A percentile compares a stretch with the other conserved stretches of the same genome.
phyloP scores from a whole-genome alignment of 305 asterid species.

The Plantago rigida region DNA sequence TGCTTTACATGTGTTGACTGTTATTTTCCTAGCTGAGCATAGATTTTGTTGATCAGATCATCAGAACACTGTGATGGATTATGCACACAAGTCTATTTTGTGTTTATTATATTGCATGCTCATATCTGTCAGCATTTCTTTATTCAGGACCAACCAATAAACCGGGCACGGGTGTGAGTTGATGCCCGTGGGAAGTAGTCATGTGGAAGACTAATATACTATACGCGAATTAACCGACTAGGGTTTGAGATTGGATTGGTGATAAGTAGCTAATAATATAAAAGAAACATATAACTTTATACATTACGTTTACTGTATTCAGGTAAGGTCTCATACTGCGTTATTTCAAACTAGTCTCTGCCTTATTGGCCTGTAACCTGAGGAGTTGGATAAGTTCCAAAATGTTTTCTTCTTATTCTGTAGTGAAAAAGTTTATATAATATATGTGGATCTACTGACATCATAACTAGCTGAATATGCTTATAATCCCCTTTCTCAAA shows the following conservation, averaged over 20 bases:
- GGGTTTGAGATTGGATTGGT: background rate
- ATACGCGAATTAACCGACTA: background rate
- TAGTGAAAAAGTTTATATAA: no score
- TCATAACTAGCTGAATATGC: background rate
- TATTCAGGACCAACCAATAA: background rate
- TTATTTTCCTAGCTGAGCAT: background rate
- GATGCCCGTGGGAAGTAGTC: background rate
- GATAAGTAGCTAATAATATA: no score
- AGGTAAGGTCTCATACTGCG: no score
- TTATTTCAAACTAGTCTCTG: no score
- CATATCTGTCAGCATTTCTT: constrained; percentile 2
- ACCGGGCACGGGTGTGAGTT: background rate
- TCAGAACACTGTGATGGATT: constrained; percentile 7
- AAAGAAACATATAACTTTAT: no score
- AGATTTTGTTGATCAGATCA: constrained; percentile 16
- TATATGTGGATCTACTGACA: no score
- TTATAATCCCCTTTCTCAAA: background rate
- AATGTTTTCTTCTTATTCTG: no score
- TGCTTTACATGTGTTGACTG: background rate
- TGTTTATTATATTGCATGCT: constrained; percentile 9
- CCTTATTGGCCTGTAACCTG: no score
- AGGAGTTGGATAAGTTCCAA: no score
- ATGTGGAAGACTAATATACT: background rate
- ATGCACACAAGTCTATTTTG: constrained; percentile 1
- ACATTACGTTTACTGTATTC: no score